Evolutionary conservation across 352 stramenopile species (phyloP).

Genomic region (Discostella stelligera): DNA sequence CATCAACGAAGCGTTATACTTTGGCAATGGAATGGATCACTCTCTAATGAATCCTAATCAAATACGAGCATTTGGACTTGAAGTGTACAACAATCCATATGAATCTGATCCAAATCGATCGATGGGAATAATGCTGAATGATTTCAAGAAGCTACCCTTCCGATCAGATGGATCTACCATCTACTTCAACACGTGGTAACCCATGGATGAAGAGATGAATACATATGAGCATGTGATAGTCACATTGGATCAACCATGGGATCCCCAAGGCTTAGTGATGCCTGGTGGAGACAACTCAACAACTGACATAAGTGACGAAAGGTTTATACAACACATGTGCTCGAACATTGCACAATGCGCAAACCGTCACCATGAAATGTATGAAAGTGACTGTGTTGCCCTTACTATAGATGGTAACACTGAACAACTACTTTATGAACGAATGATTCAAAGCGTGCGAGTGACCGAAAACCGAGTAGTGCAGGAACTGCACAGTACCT

Average conservation of each 20-base stretch:
- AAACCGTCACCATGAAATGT: not conserved
- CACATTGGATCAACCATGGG: no score
- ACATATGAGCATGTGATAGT: not conserved
- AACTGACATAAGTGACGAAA: not conserved
- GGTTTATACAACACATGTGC: no score
- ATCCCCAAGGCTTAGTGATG: not conserved
- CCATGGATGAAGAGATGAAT: constrained; percentile 3
- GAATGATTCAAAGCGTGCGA: constrained; percentile 1
- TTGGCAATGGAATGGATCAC: no score
- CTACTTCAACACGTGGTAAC: not conserved
- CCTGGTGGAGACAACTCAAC: not conserved
- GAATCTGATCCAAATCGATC: not conserved
- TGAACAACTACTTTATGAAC: not conserved
- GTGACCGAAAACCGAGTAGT: not conserved
- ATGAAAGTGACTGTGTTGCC: constrained; percentile 7
- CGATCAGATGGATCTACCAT: constrained; percentile 3
- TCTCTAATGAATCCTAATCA: constrained; percentile 21
- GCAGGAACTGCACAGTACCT: not conserved
- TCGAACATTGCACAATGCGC: not conserved
- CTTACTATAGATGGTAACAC: constrained; percentile 3
- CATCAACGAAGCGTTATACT: no score
- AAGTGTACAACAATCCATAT: constrained; percentile 29
- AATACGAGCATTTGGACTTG: constrained; percentile 13
- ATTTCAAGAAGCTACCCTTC: constrained; percentile 1
- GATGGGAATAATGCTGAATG: constrained; percentile 1